Conservation (phyloP, 140 eudicot genomes). For the Ambrosia hybrid region DNA sequence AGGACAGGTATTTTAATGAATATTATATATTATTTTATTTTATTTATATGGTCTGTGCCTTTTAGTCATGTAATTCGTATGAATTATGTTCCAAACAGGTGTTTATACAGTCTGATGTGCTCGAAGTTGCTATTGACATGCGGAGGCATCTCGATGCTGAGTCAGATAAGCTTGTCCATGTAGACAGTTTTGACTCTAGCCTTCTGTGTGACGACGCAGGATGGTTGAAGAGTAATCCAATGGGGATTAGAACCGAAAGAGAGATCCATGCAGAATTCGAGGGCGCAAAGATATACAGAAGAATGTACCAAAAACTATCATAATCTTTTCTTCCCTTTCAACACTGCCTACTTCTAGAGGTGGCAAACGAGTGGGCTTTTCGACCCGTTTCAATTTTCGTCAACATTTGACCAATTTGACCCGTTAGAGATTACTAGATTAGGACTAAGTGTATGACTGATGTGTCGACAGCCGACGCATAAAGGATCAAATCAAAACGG, state of each 20-base stretch:
- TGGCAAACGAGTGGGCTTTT: not conserved
- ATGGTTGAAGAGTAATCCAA: constrained; percentile 78
- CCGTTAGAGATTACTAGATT: not conserved
- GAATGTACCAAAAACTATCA: constrained; percentile 64
- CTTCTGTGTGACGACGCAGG: constrained; percentile 57
- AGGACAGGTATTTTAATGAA: constrained; percentile 53
- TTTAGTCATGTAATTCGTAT: not conserved
- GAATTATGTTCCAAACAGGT: constrained; percentile 45
- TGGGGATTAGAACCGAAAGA: constrained; percentile 93
- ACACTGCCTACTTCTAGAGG: not conserved
- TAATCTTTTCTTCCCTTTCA: constrained; percentile 24
- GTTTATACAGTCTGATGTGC: constrained; percentile 89
- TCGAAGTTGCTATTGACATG: constrained; percentile 93
- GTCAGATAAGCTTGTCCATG: constrained; percentile 46
- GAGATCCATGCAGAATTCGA: constrained; percentile 91
- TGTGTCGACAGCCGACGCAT: no score
- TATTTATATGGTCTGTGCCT: not conserved
- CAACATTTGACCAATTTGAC: not conserved
- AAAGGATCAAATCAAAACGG: constrained; percentile 11
- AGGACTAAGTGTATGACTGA: not conserved
- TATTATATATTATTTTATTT: not conserved
- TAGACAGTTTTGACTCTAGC: constrained; percentile 33
- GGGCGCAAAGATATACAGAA: constrained; percentile 79
- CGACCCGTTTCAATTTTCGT: not conserved
- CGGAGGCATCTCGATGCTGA: constrained; percentile 72